Evolutionary conservation across 148 eudicot species (phyloP).

Genomic region (Nepenthes mirabilis): DNA sequence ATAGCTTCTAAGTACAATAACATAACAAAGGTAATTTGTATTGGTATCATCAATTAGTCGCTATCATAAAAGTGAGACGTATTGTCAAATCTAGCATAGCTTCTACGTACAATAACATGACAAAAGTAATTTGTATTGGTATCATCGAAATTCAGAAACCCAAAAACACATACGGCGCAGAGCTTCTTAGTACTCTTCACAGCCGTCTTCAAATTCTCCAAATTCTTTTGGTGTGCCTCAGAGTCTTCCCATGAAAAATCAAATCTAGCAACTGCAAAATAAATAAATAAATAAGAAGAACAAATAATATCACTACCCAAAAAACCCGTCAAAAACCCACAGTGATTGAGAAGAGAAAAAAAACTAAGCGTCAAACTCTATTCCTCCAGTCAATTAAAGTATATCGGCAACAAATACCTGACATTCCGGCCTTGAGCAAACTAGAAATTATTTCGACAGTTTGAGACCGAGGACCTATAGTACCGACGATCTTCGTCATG

Average conservation of each 20-base stretch:
- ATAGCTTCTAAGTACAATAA: too few relatives aligned
- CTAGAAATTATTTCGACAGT: slow-evolving; percentile 64
- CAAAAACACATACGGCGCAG: slow-evolving; percentile 66
- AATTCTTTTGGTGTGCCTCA: slow-evolving; percentile 66
- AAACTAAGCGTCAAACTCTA: background rate
- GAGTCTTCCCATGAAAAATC: slow-evolving; percentile 86
- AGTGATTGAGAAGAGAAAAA: background rate
- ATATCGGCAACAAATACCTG: slow-evolving; percentile 29
- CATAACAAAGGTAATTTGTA: too few relatives aligned
- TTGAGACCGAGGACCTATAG: slow-evolving; percentile 81
- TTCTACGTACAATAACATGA: background rate
- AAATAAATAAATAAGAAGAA: too few relatives aligned
- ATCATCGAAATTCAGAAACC: slow-evolving; percentile 1
- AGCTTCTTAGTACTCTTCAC: slow-evolving; percentile 79
- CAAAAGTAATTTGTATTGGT: background rate
- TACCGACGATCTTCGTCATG: slow-evolving; percentile 96
- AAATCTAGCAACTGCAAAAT: slow-evolving; percentile 67
- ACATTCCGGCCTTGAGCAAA: slow-evolving; percentile 85
- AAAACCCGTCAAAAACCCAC: background rate
- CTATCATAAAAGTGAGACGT: too few relatives aligned
- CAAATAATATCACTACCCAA: background rate
- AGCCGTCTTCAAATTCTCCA: slow-evolving; percentile 76
- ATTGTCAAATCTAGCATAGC: too few relatives aligned
- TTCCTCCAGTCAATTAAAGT: background rate
- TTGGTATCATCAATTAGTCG: too few relatives aligned